phyloP scores from a whole-genome alignment of 2,329 filamentous ascomycete genomes.

The Fusarium sp. region DNA sequence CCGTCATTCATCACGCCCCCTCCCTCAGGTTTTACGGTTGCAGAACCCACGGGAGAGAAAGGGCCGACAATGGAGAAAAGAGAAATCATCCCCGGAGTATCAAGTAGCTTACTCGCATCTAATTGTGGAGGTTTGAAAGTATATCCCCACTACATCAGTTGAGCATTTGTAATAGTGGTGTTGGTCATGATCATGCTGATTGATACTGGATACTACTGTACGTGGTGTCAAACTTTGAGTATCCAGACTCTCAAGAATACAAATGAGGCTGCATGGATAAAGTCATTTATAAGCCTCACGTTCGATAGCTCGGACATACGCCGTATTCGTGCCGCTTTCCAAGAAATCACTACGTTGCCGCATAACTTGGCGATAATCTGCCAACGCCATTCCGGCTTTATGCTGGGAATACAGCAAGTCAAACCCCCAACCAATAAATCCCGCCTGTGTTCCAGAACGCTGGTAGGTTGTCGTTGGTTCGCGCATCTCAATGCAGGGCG shows the following conservation, averaged over 20 bases:
- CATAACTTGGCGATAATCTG: slow-evolving; percentile 8
- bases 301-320: neutral
- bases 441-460: neutral
- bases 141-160: neutral
- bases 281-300: neutral
- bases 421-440: neutral
- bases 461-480: slow-evolving; percentile 10
- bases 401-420: slow-evolving; percentile 2
- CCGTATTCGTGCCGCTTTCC: neutral
- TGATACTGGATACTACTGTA: neutral
- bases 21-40: slow-evolving; percentile 1
- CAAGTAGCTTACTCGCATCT: neutral
- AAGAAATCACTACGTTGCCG: neutral
- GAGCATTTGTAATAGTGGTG: neutral
- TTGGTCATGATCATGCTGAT: neutral
- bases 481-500: slow-evolving; percentile 17
- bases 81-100: neutral
- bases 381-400: neutral
- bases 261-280: neutral
- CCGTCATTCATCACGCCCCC: neutral
- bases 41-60: slow-evolving; percentile 1
- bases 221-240: neutral
- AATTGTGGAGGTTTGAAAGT: neutral
- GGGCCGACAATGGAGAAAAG: neutral
- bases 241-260: neutral